Percentiles rank a stretch among this genome's conserved stretches.
phyloP scores from a whole-genome alignment of 176 grass and related monocot genomes.

The Guadua angustifolia region DNA sequence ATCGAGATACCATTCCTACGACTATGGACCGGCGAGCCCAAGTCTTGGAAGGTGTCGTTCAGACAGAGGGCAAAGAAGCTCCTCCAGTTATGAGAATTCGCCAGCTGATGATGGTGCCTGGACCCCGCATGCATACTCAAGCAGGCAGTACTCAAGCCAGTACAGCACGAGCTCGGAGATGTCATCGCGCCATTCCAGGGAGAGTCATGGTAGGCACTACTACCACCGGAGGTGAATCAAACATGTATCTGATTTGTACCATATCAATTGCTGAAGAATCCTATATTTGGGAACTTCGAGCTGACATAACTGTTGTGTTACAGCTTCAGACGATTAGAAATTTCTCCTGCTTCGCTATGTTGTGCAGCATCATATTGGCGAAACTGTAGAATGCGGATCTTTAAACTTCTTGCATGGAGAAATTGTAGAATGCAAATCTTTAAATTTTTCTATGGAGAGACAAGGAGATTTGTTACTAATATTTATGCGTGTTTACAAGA shows the following conservation, averaged over 20 bases:
- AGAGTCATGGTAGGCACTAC: conserved; percentile 53
- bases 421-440: neutral
- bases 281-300: neutral
- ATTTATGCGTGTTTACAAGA: neutral
- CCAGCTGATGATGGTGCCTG: conserved; percentile 45
- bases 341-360: neutral
- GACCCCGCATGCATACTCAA: conserved; percentile 48
- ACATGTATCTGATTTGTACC: conserved; percentile 28
- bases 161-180: conserved; percentile 43
- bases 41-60: conserved; percentile 54
- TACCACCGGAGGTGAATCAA: conserved; percentile 54
- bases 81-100: conserved; percentile 50
- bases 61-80: conserved; percentile 61
- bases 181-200: conserved; percentile 43
- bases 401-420: neutral
- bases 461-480: neutral
- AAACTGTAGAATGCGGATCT: neutral
- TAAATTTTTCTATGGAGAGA: neutral
- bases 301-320: neutral
- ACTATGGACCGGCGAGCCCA: conserved; percentile 43
- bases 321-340: neutral
- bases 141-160: conserved; percentile 43
- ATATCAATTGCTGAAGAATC: conserved; percentile 26
- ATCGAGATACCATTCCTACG: conserved; percentile 63
- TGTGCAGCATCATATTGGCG: neutral